Evolutionary conservation across 2,329 filamentous ascomycete species (phyloP).

Genomic region (Epichloe baconii): DNA sequence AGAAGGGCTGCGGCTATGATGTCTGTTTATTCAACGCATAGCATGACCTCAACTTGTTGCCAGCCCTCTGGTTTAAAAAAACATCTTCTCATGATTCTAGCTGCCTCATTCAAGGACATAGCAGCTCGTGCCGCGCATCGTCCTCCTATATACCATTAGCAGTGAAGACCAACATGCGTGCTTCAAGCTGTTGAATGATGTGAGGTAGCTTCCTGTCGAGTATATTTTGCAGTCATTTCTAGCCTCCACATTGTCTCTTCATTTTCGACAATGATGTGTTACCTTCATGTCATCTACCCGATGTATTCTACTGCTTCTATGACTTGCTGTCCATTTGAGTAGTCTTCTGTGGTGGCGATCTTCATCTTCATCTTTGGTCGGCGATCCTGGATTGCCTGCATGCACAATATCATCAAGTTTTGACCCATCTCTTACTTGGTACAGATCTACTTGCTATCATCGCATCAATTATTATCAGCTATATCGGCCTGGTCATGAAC

Average conservation of each 20-base stretch:
- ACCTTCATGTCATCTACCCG: neutral
- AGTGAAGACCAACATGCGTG: too few relatives aligned
- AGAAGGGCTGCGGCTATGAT: too few relatives aligned
- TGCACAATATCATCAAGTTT: neutral
- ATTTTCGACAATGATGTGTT: neutral
- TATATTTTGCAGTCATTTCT: neutral
- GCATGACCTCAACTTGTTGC: neutral
- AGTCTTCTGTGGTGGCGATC: neutral
- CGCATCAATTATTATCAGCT: neutral
- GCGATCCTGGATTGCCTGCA: too few relatives aligned
- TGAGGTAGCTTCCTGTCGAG: neutral
- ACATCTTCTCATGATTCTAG: neutral
- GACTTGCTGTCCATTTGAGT: neutral
- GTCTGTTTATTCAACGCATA: too few relatives aligned
- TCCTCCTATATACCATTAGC: too few relatives aligned
- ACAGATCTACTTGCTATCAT: neutral
- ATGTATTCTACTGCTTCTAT: neutral
- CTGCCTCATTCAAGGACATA: neutral
- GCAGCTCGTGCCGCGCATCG: neutral
- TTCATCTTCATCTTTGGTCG: neutral
- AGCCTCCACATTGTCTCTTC: neutral
- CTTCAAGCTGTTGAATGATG: neutral
- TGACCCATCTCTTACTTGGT: neutral
- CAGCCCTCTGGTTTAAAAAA: too few relatives aligned
- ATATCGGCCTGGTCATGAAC: neutral